A percentile compares a stretch with the other conserved stretches of the same genome.
These are phyloP conservation scores for Mortierella sp. DNA, from an alignment of 371 early-diverging fungal species.

Conservation along the genomic window DNA sequence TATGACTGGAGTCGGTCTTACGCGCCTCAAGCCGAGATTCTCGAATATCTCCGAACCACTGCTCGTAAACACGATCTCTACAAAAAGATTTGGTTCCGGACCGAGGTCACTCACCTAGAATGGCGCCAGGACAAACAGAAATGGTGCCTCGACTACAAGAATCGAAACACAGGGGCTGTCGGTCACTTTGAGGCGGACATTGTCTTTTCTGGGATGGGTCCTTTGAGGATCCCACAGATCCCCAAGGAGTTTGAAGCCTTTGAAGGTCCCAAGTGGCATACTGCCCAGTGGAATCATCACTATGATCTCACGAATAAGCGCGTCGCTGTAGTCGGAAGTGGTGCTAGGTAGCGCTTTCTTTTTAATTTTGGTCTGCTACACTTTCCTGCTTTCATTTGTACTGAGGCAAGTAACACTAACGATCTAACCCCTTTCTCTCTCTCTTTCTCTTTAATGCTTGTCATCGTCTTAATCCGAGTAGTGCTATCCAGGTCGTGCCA, in stretches of 20 bases:
- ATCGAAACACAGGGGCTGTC: conserved; percentile 19
- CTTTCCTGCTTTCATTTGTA: too few relatives aligned
- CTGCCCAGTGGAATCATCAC: conserved; percentile 56
- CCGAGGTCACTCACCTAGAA: conserved; percentile 49
- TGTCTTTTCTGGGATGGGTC: conserved; percentile 55
- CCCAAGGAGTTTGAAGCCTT: conserved; percentile 59
- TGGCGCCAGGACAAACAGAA: conserved; percentile 57
- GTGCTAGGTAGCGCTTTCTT: conserved; percentile 54
- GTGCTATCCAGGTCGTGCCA: conserved; percentile 62
- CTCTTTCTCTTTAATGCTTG: too few relatives aligned
- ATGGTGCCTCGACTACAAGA: conserved; percentile 55
- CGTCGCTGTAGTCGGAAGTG: conserved; percentile 60
- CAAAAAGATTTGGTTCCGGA: conserved; percentile 55
- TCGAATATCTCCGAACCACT: conserved; percentile 57
- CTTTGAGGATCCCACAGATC: conserved; percentile 57
- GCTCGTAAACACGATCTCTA: conserved; percentile 58
- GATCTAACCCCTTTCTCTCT: not conserved
- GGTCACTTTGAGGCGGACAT: conserved; percentile 16
- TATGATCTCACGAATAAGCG: conserved; percentile 57
- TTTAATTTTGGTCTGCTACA: too few relatives aligned
- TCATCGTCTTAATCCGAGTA: conserved; percentile 11
- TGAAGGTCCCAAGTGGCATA: conserved; percentile 56
- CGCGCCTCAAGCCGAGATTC: conserved; percentile 59
- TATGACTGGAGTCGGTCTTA: conserved; percentile 59
- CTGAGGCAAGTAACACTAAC: too few relatives aligned